These are phyloP conservation scores for Hypoxylon trugodes DNA, from an alignment of 495 filamentous ascomycete species.

Conservation along the genomic window DNA sequence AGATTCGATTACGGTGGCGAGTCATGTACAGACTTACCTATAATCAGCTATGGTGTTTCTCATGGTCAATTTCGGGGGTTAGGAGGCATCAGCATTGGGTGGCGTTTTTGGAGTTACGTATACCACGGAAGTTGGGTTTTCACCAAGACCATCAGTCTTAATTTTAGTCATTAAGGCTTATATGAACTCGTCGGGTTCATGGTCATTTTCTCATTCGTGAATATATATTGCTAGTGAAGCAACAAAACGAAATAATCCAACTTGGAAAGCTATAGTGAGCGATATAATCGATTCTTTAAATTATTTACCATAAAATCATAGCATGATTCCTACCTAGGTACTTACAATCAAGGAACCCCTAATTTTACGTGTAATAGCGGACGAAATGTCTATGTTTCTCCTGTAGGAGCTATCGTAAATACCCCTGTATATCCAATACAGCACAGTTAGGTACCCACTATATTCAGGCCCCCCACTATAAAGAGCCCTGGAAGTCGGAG, in stretches of 20 bases:
- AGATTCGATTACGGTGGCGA: background rate
- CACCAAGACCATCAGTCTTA: background rate
- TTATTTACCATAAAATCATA: too few species aligned
- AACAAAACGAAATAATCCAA: too few species aligned
- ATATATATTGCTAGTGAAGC: too few species aligned
- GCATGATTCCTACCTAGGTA: too few species aligned
- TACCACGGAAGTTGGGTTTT: conserved; percentile 1
- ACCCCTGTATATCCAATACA: background rate
- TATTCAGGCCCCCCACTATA: too few species aligned
- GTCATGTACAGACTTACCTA: background rate
- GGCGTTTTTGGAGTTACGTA: conserved; percentile 30
- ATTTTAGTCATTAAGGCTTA: background rate
- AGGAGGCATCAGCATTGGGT: conserved; percentile 20
- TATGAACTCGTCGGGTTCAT: background rate
- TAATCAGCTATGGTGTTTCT: background rate
- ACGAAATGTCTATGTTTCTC: too few species aligned
- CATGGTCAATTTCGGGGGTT: background rate
- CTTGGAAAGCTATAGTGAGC: too few species aligned
- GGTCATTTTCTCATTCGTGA: background rate
- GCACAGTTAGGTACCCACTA: too few species aligned
- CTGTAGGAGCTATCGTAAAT: background rate
- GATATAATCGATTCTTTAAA: too few species aligned
- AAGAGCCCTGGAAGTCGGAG: conserved; percentile 7
- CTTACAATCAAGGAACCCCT: too few species aligned
- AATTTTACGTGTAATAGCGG: too few species aligned